A percentile compares a stretch with the other conserved stretches of the same genome.
These are phyloP conservation scores for Populus tremula DNA, from an alignment of 345 rosid genomes.

Conservation along the genomic window DNA sequence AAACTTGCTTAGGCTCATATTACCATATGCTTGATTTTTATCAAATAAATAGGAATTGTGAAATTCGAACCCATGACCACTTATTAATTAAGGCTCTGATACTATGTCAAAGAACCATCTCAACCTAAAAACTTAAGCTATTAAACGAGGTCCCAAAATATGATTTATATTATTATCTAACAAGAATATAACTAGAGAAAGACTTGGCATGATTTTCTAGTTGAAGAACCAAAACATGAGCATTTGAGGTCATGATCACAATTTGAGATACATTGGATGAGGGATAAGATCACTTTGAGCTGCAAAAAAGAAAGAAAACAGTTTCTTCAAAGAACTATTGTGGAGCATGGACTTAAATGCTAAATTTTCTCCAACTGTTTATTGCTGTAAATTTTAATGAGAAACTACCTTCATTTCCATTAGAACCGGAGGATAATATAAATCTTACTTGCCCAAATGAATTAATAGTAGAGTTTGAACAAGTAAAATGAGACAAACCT, in stretches of 20 bases:
- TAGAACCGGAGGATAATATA: background rate
- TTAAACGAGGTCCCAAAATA: too few relatives aligned
- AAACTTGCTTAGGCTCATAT: too few relatives aligned
- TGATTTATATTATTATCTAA: too few relatives aligned
- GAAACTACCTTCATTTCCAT: background rate
- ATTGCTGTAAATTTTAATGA: background rate
- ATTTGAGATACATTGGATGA: background rate
- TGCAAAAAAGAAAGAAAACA: background rate
- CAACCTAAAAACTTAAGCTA: too few relatives aligned
- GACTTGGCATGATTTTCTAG: background rate
- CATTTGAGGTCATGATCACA: background rate
- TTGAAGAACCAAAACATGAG: background rate
- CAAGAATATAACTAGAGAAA: background rate
- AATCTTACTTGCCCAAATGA: background rate
- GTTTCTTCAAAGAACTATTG: background rate
- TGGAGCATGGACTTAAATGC: background rate
- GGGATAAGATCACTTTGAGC: background rate
- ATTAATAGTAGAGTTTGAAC: background rate
- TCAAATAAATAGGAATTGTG: too few relatives aligned
- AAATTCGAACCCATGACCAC: too few relatives aligned
- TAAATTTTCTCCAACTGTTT: background rate
- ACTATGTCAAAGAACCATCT: too few relatives aligned
- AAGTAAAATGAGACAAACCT: constrained; percentile 45
- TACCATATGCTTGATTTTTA: too few relatives aligned
- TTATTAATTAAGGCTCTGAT: too few relatives aligned